Percentiles rank a stretch among this genome's conserved stretches.
Evolutionary conservation across 805 yeast species (phyloP).

Genomic region (Wickerhamiella vanderwaltii): DNA sequence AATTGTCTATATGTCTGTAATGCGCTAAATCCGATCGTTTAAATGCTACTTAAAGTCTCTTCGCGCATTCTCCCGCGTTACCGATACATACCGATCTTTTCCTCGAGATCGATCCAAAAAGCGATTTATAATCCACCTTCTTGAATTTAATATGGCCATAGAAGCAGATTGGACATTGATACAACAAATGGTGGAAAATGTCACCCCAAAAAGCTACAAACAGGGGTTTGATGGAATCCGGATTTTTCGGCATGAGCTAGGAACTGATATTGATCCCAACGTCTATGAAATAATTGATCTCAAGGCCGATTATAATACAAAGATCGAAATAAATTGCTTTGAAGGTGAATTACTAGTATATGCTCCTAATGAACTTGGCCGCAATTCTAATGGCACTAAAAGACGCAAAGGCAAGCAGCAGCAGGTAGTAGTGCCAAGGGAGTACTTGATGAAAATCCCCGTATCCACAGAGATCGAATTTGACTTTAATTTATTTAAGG

Average conservation of each 20-base stretch:
- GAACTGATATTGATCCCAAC: constrained; percentile 5
- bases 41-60: too few relatives aligned
- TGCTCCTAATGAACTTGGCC: not conserved
- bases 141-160: not conserved
- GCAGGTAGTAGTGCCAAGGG: not conserved
- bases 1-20: too few relatives aligned
- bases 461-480: not conserved
- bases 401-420: not conserved
- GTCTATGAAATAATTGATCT: constrained; percentile 3
- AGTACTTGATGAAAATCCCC: constrained; percentile 7
- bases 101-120: too few relatives aligned
- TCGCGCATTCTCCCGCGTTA: too few relatives aligned
- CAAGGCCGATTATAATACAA: not conserved
- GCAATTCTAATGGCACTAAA: not conserved
- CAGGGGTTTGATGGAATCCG: not conserved
- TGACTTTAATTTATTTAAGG: constrained; percentile 1
- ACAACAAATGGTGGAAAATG: constrained; percentile 1
- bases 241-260: constrained; percentile 2
- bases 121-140: too few relatives aligned
- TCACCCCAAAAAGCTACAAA: not conserved
- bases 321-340: not conserved
- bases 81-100: too few relatives aligned
- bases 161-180: constrained; percentile 7
- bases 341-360: not conserved
- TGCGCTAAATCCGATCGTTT: too few relatives aligned